Percentiles rank a stretch among this genome's conserved stretches.
Evolutionary conservation across 2,329 filamentous ascomycete genomes (phyloP).

Genomic region (Akanthomyces uredinophilus): DNA sequence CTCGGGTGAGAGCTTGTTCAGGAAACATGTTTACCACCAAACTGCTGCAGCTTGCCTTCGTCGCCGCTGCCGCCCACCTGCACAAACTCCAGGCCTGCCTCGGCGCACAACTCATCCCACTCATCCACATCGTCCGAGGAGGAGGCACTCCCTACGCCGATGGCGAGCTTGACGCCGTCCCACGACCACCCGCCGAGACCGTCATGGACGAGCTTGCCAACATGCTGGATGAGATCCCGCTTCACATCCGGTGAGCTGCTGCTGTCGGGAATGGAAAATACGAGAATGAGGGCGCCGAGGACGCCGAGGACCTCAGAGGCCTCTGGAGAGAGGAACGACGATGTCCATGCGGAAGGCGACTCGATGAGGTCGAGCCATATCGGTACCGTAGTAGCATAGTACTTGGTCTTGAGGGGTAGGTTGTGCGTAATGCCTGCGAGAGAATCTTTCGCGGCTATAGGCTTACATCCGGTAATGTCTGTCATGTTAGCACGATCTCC

Average conservation of each 20-base stretch:
- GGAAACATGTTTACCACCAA: slow-evolving; percentile 42
- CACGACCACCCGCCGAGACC: slow-evolving; percentile 57
- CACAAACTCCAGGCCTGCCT: slow-evolving; percentile 58
- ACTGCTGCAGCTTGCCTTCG: slow-evolving; percentile 43
- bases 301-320: slow-evolving; percentile 57
- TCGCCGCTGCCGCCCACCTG: slow-evolving; percentile 39
- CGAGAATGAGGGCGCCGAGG: slow-evolving; percentile 53
- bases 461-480: slow-evolving; percentile 50
- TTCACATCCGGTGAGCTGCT: slow-evolving; percentile 16
- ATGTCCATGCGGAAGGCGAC: slow-evolving; percentile 48
- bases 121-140: slow-evolving; percentile 43
- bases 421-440: slow-evolving; percentile 57
- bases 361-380: slow-evolving; percentile 63
- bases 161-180: slow-evolving; percentile 58
- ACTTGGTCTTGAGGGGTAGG: slow-evolving; percentile 50
- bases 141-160: slow-evolving; percentile 44
- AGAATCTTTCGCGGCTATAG: slow-evolving; percentile 33
- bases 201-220: slow-evolving; percentile 50
- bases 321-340: slow-evolving; percentile 54
- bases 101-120: slow-evolving; percentile 57
- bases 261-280: slow-evolving; percentile 28
- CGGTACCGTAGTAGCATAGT: slow-evolving; percentile 57
- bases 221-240: slow-evolving; percentile 43
- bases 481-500: neutral
- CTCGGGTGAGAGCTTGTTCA: neutral